phyloP scores from a whole-genome alignment of 805 yeast genomes.

The Blastobotrys robertii region DNA sequence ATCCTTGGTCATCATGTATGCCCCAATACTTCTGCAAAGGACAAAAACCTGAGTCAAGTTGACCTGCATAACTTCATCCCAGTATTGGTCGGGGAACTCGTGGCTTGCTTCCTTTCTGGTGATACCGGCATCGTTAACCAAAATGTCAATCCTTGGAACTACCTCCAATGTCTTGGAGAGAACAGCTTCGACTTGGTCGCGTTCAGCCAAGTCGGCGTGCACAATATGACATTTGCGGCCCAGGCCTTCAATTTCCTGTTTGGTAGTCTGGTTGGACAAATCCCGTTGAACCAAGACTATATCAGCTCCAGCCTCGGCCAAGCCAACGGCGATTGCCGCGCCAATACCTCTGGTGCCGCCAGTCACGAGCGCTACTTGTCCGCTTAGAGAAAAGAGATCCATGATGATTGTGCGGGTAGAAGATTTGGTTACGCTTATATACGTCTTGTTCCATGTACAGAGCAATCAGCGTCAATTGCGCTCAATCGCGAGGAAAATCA shows the following conservation, averaged over 20 bases:
- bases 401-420: too few relatives aligned
- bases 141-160: slow-evolving; percentile 30
- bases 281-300: slow-evolving; percentile 34
- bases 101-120: slow-evolving; percentile 26
- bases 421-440: too few relatives aligned
- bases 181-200: slow-evolving; percentile 25
- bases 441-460: too few relatives aligned
- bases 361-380: slow-evolving; percentile 26
- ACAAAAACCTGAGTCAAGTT: slow-evolving; percentile 32
- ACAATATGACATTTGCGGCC: slow-evolving; percentile 24
- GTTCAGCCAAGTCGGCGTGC: slow-evolving; percentile 22
- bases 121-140: slow-evolving; percentile 38
- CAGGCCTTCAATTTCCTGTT: slow-evolving; percentile 20
- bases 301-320: slow-evolving; percentile 42
- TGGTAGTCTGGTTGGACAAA: slow-evolving; percentile 24
- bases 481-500: too few relatives aligned
- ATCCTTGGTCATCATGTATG: slow-evolving; percentile 27
- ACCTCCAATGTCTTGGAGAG: slow-evolving; percentile 24
- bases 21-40: slow-evolving; percentile 31
- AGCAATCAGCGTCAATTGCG: too few relatives aligned
- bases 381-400: slow-evolving; percentile 4
- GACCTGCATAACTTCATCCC: slow-evolving; percentile 33
- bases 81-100: slow-evolving; percentile 31
- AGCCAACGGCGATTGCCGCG: slow-evolving; percentile 39
- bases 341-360: slow-evolving; percentile 57